Conservation (phyloP, 202 grass and related monocot genomes). For the Hordeum pubiflorum region DNA sequence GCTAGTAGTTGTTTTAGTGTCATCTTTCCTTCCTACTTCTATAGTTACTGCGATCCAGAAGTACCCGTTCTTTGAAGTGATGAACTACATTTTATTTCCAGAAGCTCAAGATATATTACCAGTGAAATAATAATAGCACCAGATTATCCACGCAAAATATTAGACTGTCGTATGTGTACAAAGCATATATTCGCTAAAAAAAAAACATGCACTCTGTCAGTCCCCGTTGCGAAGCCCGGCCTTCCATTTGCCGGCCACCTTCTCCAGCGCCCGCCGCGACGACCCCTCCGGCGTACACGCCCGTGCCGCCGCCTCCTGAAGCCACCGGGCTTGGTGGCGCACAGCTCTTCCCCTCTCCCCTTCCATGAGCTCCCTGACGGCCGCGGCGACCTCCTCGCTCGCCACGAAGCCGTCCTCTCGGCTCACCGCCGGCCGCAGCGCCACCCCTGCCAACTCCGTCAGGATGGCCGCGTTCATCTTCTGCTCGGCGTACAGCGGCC, state of each 20-base stretch:
- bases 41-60: too few species aligned
- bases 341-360: slow-evolving; percentile 8
- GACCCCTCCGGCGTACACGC: slow-evolving; percentile 3
- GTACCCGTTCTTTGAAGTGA: too few species aligned
- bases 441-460: slow-evolving; percentile 1
- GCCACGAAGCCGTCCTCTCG: background rate
- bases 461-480: slow-evolving; percentile 35
- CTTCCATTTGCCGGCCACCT: slow-evolving; percentile 14
- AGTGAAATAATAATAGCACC: too few species aligned
- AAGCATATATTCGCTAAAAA: background rate
- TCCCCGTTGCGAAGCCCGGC: background rate
- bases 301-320: background rate
- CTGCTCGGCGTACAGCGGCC: slow-evolving; percentile 52
- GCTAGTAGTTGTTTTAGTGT: too few species aligned
- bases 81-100: too few species aligned
- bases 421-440: background rate
- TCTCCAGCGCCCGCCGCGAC: background rate
- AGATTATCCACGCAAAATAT: background rate
- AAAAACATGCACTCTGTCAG: background rate
- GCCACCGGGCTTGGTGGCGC: background rate
- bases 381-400: background rate
- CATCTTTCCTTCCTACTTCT: too few species aligned
- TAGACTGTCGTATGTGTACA: background rate
- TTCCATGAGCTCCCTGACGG: background rate
- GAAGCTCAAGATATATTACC: too few species aligned